phyloP scores from a whole-genome alignment of 1,284 basidiomycete species.

The Ceratobasidium sp. region DNA sequence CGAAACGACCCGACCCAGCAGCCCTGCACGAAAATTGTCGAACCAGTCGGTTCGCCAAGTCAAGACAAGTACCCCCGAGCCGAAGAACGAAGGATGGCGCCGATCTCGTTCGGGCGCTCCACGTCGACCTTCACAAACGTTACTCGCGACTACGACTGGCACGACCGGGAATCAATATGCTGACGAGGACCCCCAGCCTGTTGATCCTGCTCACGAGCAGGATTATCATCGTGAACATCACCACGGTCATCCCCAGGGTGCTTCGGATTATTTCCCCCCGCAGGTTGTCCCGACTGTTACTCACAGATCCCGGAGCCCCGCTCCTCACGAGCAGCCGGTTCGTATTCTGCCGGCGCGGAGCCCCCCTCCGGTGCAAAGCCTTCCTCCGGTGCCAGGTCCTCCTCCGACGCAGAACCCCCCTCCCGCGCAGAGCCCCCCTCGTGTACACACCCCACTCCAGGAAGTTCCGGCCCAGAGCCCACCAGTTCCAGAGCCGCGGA shows the following conservation, averaged over 20 bases:
- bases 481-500: background rate
- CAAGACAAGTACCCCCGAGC: constrained; percentile 4
- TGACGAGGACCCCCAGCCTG: constrained; percentile 12
- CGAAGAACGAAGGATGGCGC: constrained; percentile 33
- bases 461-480: background rate
- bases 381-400: background rate
- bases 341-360: background rate
- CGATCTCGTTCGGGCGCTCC: constrained; percentile 37
- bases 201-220: constrained; percentile 2
- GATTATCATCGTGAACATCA: constrained; percentile 7
- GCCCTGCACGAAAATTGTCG: constrained; percentile 26
- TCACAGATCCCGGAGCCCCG: constrained; percentile 12
- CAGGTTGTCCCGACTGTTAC: background rate
- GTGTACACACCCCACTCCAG: background rate
- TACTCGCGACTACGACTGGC: constrained; percentile 12
- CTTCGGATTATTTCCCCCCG: constrained; percentile 14
- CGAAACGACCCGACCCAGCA: constrained; percentile 21
- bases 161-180: constrained; percentile 33
- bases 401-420: background rate
- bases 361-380: background rate
- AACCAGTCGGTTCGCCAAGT: constrained; percentile 20
- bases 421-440: background rate
- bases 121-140: constrained; percentile 34
- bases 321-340: background rate
- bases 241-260: background rate